Percentiles rank a stretch among this genome's conserved stretches.
Evolutionary conservation across 495 filamentous ascomycete genomes (phyloP).

Genomic region (Penicillium subrubescens): DNA sequence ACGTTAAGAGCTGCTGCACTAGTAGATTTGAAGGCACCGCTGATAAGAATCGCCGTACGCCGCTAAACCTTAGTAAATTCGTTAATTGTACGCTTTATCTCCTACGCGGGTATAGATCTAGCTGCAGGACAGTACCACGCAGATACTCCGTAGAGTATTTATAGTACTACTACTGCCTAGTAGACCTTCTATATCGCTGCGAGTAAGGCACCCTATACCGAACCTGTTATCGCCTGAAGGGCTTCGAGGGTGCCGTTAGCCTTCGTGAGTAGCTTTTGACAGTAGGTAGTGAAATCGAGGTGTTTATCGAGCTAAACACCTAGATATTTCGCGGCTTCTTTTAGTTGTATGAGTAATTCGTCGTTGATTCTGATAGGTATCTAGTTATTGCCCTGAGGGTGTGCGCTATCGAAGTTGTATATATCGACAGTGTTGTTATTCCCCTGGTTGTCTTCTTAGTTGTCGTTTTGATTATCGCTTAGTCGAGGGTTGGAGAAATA

Average conservation of each 20-base stretch:
- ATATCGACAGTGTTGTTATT: too few relatives aligned
- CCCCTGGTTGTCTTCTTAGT: too few relatives aligned
- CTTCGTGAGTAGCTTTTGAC: slow-evolving; percentile 13
- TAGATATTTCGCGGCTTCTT: slow-evolving; percentile 1
- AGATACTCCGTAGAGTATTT: slow-evolving; percentile 20
- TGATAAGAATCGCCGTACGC: slow-evolving; percentile 15
- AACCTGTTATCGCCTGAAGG: slow-evolving; percentile 12
- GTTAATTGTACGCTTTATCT: too few relatives aligned
- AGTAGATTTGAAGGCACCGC: not conserved
- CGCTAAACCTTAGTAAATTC: slow-evolving; percentile 12
- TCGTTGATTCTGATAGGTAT: not conserved
- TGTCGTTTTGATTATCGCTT: too few relatives aligned
- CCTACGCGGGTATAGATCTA: too few relatives aligned
- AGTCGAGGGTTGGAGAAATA: too few relatives aligned
- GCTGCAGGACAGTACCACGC: slow-evolving; percentile 17
- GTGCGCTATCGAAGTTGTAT: too few relatives aligned
- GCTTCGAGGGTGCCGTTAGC: slow-evolving; percentile 15
- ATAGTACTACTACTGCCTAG: slow-evolving; percentile 21
- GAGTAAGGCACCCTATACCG: slow-evolving; percentile 19
- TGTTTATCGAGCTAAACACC: not conserved
- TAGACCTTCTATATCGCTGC: slow-evolving; percentile 15
- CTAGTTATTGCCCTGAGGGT: not conserved
- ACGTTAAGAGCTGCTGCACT: not conserved
- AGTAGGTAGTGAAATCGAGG: slow-evolving; percentile 17
- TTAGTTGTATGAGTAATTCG: not conserved